These are phyloP conservation scores for Hypoxylon sp. DNA, from an alignment of 2,329 filamentous ascomycete species.

Conservation along the genomic window DNA sequence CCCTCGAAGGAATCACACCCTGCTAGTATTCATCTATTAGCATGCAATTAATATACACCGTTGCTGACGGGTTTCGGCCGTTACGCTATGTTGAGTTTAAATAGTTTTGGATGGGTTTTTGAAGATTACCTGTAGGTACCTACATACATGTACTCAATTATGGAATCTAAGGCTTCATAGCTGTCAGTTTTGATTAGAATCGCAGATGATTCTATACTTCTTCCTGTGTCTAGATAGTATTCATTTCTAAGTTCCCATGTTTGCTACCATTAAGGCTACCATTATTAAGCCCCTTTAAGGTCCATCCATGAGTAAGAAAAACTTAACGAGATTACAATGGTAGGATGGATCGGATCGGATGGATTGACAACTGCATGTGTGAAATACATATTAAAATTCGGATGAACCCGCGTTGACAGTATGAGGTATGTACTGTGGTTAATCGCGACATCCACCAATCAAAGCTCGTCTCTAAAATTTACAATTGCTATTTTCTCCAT, in stretches of 20 bases:
- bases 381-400: slow-evolving; percentile 25
- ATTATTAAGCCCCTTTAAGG: background rate
- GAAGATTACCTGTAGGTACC: too few relatives aligned
- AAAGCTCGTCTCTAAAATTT: slow-evolving; percentile 2
- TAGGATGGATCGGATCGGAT: slow-evolving; percentile 32
- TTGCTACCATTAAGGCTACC: background rate
- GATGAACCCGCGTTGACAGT: slow-evolving; percentile 28
- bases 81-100: background rate
- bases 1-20: slow-evolving; percentile 22
- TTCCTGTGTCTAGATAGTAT: too few relatives aligned
- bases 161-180: background rate
- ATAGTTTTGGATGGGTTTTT: background rate
- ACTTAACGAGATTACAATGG: slow-evolving; percentile 41
- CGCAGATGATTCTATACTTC: background rate
- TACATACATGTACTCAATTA: background rate
- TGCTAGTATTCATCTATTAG: slow-evolving; percentile 23
- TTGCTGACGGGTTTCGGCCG: slow-evolving; percentile 2
- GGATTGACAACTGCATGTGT: slow-evolving; percentile 34
- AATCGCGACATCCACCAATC: slow-evolving; percentile 14
- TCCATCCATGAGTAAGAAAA: slow-evolving; percentile 8
- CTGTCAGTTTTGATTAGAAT: background rate
- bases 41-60: slow-evolving; percentile 36
- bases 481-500: slow-evolving; percentile 1
- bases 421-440: slow-evolving; percentile 6
- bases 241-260: background rate